These are phyloP conservation scores for Eudorina sp. DNA, from an alignment of 139 green algal species.

Conservation along the genomic window DNA sequence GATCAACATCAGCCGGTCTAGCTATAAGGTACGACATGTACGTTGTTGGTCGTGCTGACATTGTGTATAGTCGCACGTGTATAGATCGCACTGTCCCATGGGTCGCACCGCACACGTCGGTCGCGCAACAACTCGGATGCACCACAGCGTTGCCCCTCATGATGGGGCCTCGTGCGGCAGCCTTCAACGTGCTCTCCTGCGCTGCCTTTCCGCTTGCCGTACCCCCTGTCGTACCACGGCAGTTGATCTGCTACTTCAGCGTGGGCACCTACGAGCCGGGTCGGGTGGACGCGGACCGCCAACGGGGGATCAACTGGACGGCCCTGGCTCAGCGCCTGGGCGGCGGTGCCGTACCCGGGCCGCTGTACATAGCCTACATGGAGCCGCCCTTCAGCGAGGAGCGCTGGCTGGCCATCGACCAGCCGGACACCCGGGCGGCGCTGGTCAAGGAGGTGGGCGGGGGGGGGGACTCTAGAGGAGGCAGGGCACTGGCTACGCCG, in stretches of 20 bases:
- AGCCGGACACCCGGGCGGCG: background rate
- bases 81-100: background rate
- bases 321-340: background rate
- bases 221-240: background rate
- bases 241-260: slow-evolving; percentile 51
- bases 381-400: slow-evolving; percentile 20
- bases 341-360: background rate
- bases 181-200: too few relatives aligned
- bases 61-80: background rate
- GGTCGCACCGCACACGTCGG: background rate
- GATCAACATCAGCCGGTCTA: background rate
- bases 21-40: background rate
- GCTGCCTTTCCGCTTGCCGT: background rate
- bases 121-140: too few relatives aligned
- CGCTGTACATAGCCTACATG: slow-evolving; percentile 26
- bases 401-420: slow-evolving; percentile 29
- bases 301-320: background rate
- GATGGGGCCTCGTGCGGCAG: background rate
- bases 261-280: slow-evolving; percentile 15
- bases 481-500: too few relatives aligned
- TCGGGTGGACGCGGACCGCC: background rate
- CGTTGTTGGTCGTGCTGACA: too few relatives aligned
- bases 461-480: too few relatives aligned
- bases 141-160: too few relatives aligned
- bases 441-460: background rate